phyloP scores from a whole-genome alignment of 345 rosid genomes.

The Hibiscus syriacus region DNA sequence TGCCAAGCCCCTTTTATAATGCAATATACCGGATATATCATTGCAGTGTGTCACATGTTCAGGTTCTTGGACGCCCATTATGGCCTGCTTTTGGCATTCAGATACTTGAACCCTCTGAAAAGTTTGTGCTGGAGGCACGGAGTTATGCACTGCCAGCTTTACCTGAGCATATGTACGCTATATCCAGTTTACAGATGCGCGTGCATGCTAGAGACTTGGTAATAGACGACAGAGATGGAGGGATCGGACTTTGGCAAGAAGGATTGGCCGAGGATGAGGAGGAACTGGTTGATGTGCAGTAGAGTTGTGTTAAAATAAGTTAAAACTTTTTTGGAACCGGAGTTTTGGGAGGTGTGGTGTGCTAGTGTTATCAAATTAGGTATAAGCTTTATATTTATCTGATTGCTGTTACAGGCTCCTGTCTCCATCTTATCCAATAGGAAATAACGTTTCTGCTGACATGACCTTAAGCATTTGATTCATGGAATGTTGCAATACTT shows the following conservation, averaged over 20 bases:
- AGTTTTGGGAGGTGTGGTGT: too few species aligned
- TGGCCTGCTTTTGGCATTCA: constrained; percentile 41
- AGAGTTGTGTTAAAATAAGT: constrained; percentile 4
- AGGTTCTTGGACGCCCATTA: constrained; percentile 55
- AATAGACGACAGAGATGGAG: constrained; percentile 21
- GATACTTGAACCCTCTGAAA: constrained; percentile 38
- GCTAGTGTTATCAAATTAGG: too few species aligned
- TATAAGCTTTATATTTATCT: not conserved
- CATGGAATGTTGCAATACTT: too few species aligned
- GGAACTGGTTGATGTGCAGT: too few species aligned
- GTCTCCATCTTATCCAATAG: too few species aligned
- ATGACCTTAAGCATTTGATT: too few species aligned
- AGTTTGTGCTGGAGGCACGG: constrained; percentile 40
- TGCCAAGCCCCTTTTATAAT: not conserved
- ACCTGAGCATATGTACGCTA: constrained; percentile 5
- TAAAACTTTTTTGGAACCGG: too few species aligned
- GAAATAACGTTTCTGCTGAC: too few species aligned
- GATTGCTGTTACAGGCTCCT: not conserved
- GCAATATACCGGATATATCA: not conserved
- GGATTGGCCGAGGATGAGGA: too few species aligned
- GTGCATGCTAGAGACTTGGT: constrained; percentile 5
- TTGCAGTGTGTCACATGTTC: constrained; percentile 71
- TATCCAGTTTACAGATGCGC: constrained; percentile 16
- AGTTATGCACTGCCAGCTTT: constrained; percentile 32
- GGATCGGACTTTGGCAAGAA: too few species aligned